phyloP scores from a whole-genome alignment of 331 rosid genomes.

The Malus hybrid region DNA sequence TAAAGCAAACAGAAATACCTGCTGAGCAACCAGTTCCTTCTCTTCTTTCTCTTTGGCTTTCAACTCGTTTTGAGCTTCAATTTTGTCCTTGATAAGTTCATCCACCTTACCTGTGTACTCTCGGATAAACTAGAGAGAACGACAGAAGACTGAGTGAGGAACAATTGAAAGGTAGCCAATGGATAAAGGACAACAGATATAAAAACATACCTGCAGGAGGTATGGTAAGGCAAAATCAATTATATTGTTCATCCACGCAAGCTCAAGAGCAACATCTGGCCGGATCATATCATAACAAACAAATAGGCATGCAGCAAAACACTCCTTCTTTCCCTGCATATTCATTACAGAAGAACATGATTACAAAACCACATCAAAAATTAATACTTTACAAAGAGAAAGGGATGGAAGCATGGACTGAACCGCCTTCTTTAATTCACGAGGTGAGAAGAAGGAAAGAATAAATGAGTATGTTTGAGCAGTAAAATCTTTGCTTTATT shows the following conservation, averaged over 20 bases:
- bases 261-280: slow-evolving; percentile 27
- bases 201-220: slow-evolving; percentile 21
- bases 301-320: slow-evolving; percentile 27
- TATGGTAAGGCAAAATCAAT: slow-evolving; percentile 25
- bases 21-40: slow-evolving; percentile 65
- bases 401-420: not conserved
- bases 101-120: slow-evolving; percentile 70
- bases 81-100: slow-evolving; percentile 61
- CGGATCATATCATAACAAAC: slow-evolving; percentile 27
- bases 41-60: slow-evolving; percentile 26
- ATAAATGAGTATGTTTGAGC: not conserved
- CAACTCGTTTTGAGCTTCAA: slow-evolving; percentile 28
- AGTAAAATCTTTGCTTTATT: not conserved
- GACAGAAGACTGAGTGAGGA: not conserved
- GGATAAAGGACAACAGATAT: not conserved
- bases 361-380: not conserved
- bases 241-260: slow-evolving; percentile 28
- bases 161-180: not conserved
- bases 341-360: not conserved
- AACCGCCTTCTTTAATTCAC: not conserved
- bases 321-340: slow-evolving; percentile 30
- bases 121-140: slow-evolving; percentile 39
- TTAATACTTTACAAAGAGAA: not conserved
- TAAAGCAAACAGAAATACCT: slow-evolving; percentile 28
- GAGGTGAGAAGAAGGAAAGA: not conserved